A percentile compares a stretch with the other conserved stretches of the same genome.
Conservation (phyloP, 345 rosid genomes). For the Boechera stricta region DNA sequence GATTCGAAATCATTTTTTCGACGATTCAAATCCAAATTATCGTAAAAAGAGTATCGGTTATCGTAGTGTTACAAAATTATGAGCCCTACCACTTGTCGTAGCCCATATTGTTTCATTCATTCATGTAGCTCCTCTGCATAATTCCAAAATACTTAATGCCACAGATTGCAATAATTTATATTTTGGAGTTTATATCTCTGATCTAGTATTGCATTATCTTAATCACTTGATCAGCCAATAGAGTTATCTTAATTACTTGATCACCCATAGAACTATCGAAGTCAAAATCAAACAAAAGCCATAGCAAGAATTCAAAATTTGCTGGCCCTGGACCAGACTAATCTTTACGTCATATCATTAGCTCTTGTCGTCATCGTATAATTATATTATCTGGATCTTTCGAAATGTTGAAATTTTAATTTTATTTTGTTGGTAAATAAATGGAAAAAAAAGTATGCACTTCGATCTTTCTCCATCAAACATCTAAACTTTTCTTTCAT, state of each 20-base stretch:
- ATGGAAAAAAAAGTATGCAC: background rate
- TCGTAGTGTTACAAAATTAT: no score
- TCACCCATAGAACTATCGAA: background rate
- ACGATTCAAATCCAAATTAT: no score
- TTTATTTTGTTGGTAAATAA: background rate
- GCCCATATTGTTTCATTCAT: background rate
- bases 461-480: slow-evolving; percentile 38
- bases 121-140: slow-evolving; percentile 1
- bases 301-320: slow-evolving; percentile 35
- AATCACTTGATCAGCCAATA: slow-evolving; percentile 8
- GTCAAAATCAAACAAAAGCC: slow-evolving; percentile 13
- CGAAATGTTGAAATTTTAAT: slow-evolving; percentile 19
- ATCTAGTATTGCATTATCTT: background rate
- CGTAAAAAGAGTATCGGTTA: no score
- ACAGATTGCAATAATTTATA: background rate
- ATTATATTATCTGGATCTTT: slow-evolving; percentile 28
- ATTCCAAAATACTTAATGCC: slow-evolving; percentile 1
- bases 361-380: slow-evolving; percentile 42
- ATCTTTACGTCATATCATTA: slow-evolving; percentile 46
- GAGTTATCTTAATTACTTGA: background rate
- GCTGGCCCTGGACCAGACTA: slow-evolving; percentile 42
- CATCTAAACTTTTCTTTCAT: slow-evolving; percentile 2
- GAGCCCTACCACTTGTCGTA: no score
- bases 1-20: no score
- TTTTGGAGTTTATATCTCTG: slow-evolving; percentile 7